Base-by-base conservation (phyloP, 768 basidiomycete genomes). In the Amanita molliuscula region DNA sequence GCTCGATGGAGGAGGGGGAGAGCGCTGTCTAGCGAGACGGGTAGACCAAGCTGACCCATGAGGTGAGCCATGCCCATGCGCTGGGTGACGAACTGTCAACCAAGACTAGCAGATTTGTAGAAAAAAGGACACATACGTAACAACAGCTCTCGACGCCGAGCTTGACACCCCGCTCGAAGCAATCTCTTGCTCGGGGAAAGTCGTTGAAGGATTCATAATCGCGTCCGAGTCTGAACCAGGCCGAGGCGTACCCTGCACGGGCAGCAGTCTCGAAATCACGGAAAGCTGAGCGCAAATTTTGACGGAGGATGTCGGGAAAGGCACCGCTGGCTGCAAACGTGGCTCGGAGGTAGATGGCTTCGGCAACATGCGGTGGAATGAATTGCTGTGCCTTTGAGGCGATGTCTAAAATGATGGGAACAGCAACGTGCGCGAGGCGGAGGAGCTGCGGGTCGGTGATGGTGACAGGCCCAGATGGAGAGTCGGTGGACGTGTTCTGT, bases 131-230 rank as follows among this genome's bases (percentile, higher is more conserved):
- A 65, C 84, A 57, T 58, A 87, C 89, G 62, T 95, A 94, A 50
- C 82, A 71, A 63, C 86, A 92, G 44, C 82, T 81, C 55, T 84
- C 87, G 38, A 91, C 88, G 29, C 77, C 78, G 21, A 75, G 68
- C 57, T 81, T 80, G 41, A 81, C 76, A 1, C 94, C 94, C 6
- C 86, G 77, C 56, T 90, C 85, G 59, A 92, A 96, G 62, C 91
- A 94, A 23, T 90, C 88, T 54, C 70, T 79, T 1, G 94, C 93
- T 37, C 84, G 78, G 0, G 64, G 55, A 1, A 75, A 45, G 61
- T 98, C 91, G 20, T 81, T 82, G 53, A 88, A 91, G 40, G 79
- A 81, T 67, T 97, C 94, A 60, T 97, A 96, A 53, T 95, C 94
- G 15, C 91, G 70, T 0, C 90, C 95, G 0, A 97, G 75, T 21